Evolutionary conservation across 768 basidiomycete genomes (phyloP).

Genomic region (Tulasnella sp.): DNA sequence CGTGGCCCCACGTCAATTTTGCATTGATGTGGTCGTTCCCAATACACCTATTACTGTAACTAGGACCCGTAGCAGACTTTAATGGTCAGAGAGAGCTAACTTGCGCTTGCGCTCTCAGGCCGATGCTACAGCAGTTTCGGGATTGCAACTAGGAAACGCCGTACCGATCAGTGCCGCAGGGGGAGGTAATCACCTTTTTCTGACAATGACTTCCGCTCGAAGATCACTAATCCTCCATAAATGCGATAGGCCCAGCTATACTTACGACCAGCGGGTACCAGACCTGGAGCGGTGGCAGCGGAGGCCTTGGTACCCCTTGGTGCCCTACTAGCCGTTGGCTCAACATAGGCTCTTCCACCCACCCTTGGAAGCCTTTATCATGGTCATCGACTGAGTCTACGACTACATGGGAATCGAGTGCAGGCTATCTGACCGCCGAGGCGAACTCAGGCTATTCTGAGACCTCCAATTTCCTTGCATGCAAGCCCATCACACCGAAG

Average conservation of each 20-base stretch:
- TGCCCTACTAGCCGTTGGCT: constrained; percentile 7
- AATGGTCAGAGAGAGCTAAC: neutral
- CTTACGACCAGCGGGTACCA: neutral
- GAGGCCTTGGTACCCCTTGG: neutral
- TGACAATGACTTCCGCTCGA: no score
- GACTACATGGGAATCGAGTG: neutral
- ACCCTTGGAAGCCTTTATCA: neutral
- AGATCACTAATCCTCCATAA: no score
- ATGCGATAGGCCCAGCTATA: neutral
- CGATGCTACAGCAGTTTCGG: no score
- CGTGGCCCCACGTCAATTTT: neutral
- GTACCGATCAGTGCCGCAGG: no score
- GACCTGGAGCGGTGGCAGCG: neutral
- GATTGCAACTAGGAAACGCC: no score
- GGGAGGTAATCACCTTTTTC: no score
- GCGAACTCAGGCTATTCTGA: neutral
- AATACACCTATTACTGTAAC: neutral
- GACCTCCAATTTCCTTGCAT: neutral
- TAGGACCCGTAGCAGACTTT: neutral
- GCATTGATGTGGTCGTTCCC: neutral
- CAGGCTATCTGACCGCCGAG: neutral
- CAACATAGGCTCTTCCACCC: neutral
- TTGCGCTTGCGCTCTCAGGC: neutral
- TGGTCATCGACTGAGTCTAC: neutral
- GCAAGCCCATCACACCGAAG: neutral